These are phyloP conservation scores for Ogataea glucozyma DNA, from an alignment of 805 yeast species.

Conservation along the genomic window DNA sequence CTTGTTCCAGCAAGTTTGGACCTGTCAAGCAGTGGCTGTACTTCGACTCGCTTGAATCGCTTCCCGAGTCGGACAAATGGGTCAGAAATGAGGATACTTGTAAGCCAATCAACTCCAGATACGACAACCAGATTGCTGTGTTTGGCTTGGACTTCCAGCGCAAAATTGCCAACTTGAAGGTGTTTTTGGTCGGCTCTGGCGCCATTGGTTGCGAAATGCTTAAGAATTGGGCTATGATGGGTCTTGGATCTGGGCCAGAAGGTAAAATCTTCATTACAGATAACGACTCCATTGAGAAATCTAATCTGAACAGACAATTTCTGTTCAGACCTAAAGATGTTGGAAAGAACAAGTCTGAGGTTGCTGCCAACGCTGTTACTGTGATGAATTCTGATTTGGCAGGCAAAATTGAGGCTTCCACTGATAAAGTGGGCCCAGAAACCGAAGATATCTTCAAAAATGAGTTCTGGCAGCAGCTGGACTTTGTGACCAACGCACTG, in stretches of 20 bases:
- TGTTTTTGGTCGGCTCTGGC: conserved; percentile 94
- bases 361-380: conserved; percentile 81
- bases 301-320: conserved; percentile 95
- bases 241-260: conserved; percentile 86
- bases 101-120: conserved; percentile 75
- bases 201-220: conserved; percentile 99
- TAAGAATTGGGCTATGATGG: conserved; percentile 97
- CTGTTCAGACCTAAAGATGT: conserved; percentile 94
- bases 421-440: conserved; percentile 92
- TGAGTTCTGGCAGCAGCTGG: conserved; percentile 78
- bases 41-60: conserved; percentile 90
- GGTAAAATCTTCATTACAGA: conserved; percentile 89
- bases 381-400: conserved; percentile 81
- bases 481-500: conserved; percentile 92
- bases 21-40: conserved; percentile 91
- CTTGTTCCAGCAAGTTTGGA: conserved; percentile 92
- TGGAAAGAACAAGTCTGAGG: conserved; percentile 86
- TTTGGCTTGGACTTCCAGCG: conserved; percentile 81
- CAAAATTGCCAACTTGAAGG: conserved; percentile 69
- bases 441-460: conserved; percentile 87
- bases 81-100: conserved; percentile 72
- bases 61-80: conserved; percentile 61
- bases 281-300: conserved; percentile 92
- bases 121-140: conserved; percentile 94
- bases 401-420: conserved; percentile 73